Base-by-base conservation (phyloP, 108 stramenopile species). In the Cylindrotheca closterium region DNA sequence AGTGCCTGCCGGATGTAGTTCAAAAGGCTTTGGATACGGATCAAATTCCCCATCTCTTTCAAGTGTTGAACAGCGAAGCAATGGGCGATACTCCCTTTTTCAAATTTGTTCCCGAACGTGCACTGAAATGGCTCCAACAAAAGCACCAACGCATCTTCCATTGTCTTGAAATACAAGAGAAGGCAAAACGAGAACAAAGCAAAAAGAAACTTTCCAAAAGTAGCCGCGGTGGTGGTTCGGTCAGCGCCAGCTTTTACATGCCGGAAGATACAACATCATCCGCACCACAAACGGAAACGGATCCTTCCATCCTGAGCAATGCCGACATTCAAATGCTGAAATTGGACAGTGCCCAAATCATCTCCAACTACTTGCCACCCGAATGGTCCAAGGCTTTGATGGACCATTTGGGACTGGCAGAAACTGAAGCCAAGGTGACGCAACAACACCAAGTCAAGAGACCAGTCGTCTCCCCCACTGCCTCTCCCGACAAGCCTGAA, bases 351-450 rank as follows among this genome's bases (percentile, higher is more conserved):
- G 27, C 84, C 34, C 88, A 89, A 47, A 70, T 86, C n/a, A 42
- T 89, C 18, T 82, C 83, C 49, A 84, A 79, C 15, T 89, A 86
- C 51, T 63, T 89, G 1, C 68, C 83, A 1, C 28, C 51, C 1
- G 50, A 51, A 19, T 86, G 88, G 88, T 68, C 57, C 19, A 30
- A 54, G 22, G 76, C 71, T 50, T 73, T 87, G 10, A 29, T 77
- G 18, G 51, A 78, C 28, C 46, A 55, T 26, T 17, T 67, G 66
- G 55, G 63, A 64, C 23, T 30, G 22, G 24, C 30, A 21, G 50
- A 50, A 49, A 51, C 51, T 3, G 26, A 27, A 27, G 8, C 37
- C 21, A 33, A 45, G 47, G 31, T 21, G 34, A 51, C 18, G 5
- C 26, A 8, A 8, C 17, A 31, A 17, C 31, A 58, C 23, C 17